Conservation (phyloP, 352 stramenopile genomes). For the Globisporangium uncinulatum region DNA sequence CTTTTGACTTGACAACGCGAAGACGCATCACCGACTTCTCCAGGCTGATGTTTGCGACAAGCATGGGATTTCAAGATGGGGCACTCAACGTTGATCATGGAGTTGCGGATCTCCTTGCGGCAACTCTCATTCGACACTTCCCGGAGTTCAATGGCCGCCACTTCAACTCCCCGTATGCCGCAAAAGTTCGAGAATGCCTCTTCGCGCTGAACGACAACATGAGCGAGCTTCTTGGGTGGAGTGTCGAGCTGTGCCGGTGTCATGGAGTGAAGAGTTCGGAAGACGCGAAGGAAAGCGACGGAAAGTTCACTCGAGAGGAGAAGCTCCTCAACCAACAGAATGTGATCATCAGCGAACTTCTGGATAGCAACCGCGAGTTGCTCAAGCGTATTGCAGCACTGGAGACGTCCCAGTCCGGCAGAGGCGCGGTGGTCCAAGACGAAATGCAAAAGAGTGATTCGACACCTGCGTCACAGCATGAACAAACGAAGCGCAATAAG, state of each 20-base stretch:
- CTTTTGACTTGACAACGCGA: neutral
- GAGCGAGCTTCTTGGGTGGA: neutral
- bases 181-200: neutral
- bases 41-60: neutral
- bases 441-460: neutral
- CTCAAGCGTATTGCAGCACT: neutral
- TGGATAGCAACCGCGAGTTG: neutral
- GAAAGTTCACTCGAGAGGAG: neutral
- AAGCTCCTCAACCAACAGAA: conserved; percentile 1
- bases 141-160: neutral
- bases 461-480: neutral
- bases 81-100: neutral
- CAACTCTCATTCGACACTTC: neutral
- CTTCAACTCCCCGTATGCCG: neutral
- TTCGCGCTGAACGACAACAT: too few species aligned
- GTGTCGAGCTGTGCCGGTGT: neutral
- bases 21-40: too few species aligned
- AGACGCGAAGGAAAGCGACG: neutral
- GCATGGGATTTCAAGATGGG: neutral
- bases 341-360: neutral
- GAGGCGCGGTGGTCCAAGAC: neutral
- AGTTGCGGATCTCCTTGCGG: neutral
- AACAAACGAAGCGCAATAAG: neutral
- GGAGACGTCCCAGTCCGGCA: neutral
- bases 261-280: neutral